Base-by-base conservation (phyloP, 495 filamentous ascomycete species). In the Penicillium steckii region DNA sequence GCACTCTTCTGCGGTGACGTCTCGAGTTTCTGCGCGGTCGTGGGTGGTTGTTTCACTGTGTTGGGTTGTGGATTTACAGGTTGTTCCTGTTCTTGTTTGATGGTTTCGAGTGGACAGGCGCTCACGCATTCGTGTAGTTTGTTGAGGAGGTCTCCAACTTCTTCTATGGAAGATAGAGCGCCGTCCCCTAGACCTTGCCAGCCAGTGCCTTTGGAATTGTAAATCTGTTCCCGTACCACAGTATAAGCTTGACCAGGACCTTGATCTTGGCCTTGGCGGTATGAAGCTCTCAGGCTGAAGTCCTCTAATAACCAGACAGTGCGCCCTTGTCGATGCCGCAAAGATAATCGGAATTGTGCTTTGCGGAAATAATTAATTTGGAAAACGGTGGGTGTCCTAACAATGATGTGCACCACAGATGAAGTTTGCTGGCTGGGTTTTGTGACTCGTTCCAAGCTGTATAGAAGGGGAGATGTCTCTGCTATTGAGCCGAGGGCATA, bases 401-500 rank as follows among this genome's bases (percentile, higher is more conserved):
- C 68, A 9, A 53, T 71, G 24, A 80, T 65, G 17, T 72, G 67
- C 40, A 74, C 46, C 17, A 64, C 60, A 3, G 67, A 52, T 2
- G 61, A 45, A 41, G 59, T 58, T 8, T 61, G 56, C 19, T 61
- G 53, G 17, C 52, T 52, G 8, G 62, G 46, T 22, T 66, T 65
- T 10, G 68, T 66, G 22, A 79, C 62, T 29, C 59, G 61, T 51
- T 77, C 82, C 8, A 96, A 67, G n/a, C 80, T 83, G 18, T 72
- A 73, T 17, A 91, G 73, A 4, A 95, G 66, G 0, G 90, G 84
- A 8, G 94, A 74, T 1, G 90, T 93, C 15, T 82, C 63, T 1
- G 70, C 60, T 24, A 91, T 74, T 25, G 79, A 54, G 8, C 65
- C 70, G 18, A 83, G 72, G 25, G 87, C 79, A 7, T 65, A 62